Evolutionary conservation across 1,284 basidiomycete genomes (phyloP), one percentile per base, ranked within the genome.

Genomic region (Ganoderma sinense): DNA sequence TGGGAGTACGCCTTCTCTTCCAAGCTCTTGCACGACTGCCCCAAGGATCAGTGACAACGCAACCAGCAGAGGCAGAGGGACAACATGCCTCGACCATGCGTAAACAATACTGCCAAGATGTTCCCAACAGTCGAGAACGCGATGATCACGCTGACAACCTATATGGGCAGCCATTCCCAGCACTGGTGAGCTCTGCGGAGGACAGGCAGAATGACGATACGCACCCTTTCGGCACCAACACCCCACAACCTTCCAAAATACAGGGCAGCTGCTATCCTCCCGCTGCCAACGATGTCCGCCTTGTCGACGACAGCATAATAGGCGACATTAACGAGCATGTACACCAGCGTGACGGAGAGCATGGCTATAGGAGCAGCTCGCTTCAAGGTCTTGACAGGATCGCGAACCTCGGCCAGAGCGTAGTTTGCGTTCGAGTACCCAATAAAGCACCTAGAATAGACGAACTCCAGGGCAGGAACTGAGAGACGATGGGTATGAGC

Each of bases 341-440:
- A 93, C 4, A 88, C 82, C 0, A 84, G 71, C 0, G 87, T 84
- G 3, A 91, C 86, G 26, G 82, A 81, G 20, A 84, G 67, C 82
- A 92, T 86, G 0, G 90, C 91, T 6, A 91, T 74, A 0, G 91
- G 90, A 4, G 88, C 90, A 0, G 91, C 91, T 5, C 84, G 80
- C 76, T 88, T 91, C 75, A 93, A 87, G 0, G 91, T 93, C 41
- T 84, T 84, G 5, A 92, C 84, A 1, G 91, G 91, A 73, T 93
- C 84, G 31, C 84, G 85, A 16, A 92, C 83, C 75, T 93, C 91
- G 4, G 90, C 91, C 2, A 93, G 82, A 0, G 89, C 89, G 71
- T 91, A 92, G 75, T 93, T 93, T 18, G 89, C 90, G 68, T 90
- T 91, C 0, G 88, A 87, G 75, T 92, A 93, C 0, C 91, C 91